A percentile compares a stretch with the other conserved stretches of the same genome.
Evolutionary conservation across 2,329 filamentous ascomycete genomes (phyloP).

Genomic region (Botrytis sinoallii): DNA sequence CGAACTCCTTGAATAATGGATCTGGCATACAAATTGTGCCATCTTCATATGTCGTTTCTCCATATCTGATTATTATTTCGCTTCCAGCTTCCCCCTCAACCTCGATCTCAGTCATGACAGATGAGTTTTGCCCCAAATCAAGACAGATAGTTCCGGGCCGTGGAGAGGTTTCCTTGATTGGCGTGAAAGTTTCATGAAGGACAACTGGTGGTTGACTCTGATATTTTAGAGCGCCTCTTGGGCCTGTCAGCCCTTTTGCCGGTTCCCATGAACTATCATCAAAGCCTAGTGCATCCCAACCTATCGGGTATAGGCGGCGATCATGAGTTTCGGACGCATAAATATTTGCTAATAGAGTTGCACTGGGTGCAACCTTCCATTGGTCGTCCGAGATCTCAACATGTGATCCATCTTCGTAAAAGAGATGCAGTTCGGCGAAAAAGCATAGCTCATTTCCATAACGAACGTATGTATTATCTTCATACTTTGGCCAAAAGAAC

Average conservation of each 20-base stretch:
- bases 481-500: background rate
- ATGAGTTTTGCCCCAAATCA: background rate
- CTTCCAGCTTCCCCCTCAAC: background rate
- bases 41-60: background rate
- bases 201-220: background rate
- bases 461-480: background rate
- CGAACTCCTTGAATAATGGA: background rate
- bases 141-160: background rate
- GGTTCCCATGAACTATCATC: background rate
- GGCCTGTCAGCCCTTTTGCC: background rate
- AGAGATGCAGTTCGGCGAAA: background rate
- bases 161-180: background rate
- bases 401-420: background rate
- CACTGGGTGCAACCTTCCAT: background rate
- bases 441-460: background rate
- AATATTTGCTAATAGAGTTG: background rate
- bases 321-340: background rate
- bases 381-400: background rate
- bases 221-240: background rate
- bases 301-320: background rate
- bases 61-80: background rate
- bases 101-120: background rate
- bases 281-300: background rate
- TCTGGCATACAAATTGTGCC: background rate
- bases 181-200: background rate